Evolutionary conservation across 1,284 basidiomycete genomes (phyloP).

Genomic region (Irpex sp.): DNA sequence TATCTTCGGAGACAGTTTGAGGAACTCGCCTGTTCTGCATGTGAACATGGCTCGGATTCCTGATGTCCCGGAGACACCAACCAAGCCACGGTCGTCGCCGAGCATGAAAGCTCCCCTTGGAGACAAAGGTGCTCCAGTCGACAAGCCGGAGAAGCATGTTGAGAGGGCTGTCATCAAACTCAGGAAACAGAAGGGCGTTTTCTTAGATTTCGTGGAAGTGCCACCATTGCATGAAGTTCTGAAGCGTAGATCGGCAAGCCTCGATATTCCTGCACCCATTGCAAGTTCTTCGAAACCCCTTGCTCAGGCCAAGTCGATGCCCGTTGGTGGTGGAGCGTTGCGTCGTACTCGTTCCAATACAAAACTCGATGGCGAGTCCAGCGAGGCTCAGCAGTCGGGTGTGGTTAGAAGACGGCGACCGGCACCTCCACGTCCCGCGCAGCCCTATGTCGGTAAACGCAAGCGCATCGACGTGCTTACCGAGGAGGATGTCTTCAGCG

Average conservation of each 20-base stretch:
- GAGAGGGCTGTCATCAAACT: neutral
- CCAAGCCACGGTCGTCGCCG: neutral
- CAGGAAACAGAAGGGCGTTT: slow-evolving; percentile 43
- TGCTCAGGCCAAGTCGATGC: neutral
- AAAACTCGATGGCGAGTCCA: slow-evolving; percentile 16
- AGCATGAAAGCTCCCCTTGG: neutral
- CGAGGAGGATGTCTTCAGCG: slow-evolving; percentile 1
- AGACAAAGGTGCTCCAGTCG: too few species aligned
- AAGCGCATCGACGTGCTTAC: neutral
- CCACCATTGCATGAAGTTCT: slow-evolving; percentile 34
- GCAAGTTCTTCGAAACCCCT: neutral
- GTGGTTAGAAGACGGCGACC: slow-evolving; percentile 12
- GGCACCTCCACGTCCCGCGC: neutral
- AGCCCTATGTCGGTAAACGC: neutral
- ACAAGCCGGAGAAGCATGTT: too few species aligned
- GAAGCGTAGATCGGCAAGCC: slow-evolving; percentile 17
- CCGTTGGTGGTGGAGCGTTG: slow-evolving; percentile 7
- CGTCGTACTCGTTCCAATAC: slow-evolving; percentile 23
- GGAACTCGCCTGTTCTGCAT: neutral
- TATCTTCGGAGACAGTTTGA: neutral
- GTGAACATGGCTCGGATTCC: neutral
- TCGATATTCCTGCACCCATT: neutral
- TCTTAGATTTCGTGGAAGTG: slow-evolving; percentile 56
- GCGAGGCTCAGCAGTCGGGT: slow-evolving; percentile 12
- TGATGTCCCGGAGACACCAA: neutral